Evolutionary conservation across 2,329 filamentous ascomycete species (phyloP).

Genomic region (Arthrocladium fulminans): DNA sequence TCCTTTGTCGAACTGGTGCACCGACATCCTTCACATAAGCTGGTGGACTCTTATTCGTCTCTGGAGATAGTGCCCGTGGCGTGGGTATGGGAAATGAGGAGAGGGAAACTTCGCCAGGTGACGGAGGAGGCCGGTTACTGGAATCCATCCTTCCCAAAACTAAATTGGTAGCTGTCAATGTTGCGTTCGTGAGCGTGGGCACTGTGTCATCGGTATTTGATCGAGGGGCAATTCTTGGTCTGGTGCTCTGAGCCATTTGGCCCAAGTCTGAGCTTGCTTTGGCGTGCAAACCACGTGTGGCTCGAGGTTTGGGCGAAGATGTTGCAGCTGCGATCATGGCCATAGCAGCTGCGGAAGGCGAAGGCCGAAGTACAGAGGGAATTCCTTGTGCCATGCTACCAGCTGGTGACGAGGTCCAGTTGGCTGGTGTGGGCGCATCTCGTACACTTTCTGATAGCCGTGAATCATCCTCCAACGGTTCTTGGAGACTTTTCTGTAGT

Average conservation of each 20-base stretch:
- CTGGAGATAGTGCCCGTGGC: constrained; percentile 1
- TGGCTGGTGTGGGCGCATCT: neutral
- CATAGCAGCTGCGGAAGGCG: neutral
- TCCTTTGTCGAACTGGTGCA: neutral
- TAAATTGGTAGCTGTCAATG: neutral
- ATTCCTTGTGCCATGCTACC: neutral
- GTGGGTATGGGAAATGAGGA: constrained; percentile 6
- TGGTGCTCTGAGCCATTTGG: neutral
- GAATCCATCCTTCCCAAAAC: neutral
- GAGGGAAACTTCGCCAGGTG: constrained; percentile 6
- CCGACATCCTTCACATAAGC: constrained; percentile 4
- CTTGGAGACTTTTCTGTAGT: constrained; percentile 21
- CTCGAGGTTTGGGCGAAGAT: neutral
- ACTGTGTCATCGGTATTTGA: constrained; percentile 1
- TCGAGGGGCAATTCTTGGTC: neutral
- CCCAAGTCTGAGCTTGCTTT: neutral
- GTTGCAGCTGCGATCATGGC: constrained; percentile 5
- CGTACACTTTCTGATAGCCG: neutral
- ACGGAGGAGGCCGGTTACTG: neutral
- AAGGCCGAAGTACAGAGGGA: neutral
- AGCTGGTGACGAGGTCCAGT: neutral
- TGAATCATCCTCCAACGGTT: constrained; percentile 11
- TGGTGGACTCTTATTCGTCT: constrained; percentile 2
- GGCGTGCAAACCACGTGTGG: neutral
- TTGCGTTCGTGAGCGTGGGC: neutral